Evolutionary conservation across 2,329 filamentous ascomycete species (phyloP).

Genomic region (Fusarium sarcochroum): DNA sequence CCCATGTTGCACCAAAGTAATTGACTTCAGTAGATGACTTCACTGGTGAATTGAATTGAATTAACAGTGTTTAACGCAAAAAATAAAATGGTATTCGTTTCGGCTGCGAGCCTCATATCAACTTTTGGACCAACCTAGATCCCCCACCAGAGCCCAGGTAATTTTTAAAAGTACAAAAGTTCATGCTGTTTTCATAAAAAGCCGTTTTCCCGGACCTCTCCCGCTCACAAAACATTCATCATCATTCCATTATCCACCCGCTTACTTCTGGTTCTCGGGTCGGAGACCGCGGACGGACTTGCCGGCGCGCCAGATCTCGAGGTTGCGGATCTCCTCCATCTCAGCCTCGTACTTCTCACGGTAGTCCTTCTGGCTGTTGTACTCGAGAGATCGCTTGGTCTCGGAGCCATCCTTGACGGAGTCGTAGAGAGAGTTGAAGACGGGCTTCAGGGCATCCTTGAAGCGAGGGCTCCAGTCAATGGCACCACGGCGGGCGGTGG

Average conservation of each 20-base stretch:
- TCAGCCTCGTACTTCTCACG: conserved; percentile 97
- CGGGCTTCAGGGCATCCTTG: conserved; percentile 98
- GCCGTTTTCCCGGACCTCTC: conserved; percentile 41
- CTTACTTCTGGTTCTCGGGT: conserved; percentile 87
- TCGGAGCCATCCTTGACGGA: conserved; percentile 91
- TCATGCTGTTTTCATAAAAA: conserved; percentile 43
- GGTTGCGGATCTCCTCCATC: conserved; percentile 97
- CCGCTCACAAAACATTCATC: conserved; percentile 32
- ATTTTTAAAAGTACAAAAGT: conserved; percentile 48
- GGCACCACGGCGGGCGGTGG: conserved; percentile 96
- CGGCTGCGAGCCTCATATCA: conserved; percentile 45
- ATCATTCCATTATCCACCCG: conserved; percentile 19
- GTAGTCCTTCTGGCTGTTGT: conserved; percentile 97
- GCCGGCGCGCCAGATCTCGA: conserved; percentile 99
- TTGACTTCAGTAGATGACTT: neutral
- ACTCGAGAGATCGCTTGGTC: conserved; percentile 96
- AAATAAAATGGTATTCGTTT: conserved; percentile 44
- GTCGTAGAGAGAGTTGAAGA: conserved; percentile 98
- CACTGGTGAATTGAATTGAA: neutral
- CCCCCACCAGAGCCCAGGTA: conserved; percentile 43
- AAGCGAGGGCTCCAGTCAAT: conserved; percentile 98
- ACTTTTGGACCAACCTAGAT: conserved; percentile 49
- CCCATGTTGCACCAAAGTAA: too few species aligned
- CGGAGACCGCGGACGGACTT: conserved; percentile 94
- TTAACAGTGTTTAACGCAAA: conserved; percentile 7